Conservation (phyloP, 2,329 filamentous ascomycete genomes). For the Penicillium vulpinum region DNA sequence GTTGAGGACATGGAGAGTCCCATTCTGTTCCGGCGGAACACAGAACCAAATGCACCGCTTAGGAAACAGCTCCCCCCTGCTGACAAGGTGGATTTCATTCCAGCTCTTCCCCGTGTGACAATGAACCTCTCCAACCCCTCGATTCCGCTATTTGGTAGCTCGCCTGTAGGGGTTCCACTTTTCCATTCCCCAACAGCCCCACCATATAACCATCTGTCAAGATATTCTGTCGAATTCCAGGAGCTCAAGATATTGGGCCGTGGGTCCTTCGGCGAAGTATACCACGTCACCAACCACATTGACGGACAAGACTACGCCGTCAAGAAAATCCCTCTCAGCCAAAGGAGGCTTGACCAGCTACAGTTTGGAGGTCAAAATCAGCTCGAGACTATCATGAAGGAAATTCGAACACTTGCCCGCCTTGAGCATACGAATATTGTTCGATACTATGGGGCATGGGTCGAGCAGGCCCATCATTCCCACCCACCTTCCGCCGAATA, state of each 20-base stretch:
- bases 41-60: slow-evolving; percentile 11
- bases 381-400: slow-evolving; percentile 58
- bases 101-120: slow-evolving; percentile 26
- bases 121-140: slow-evolving; percentile 24
- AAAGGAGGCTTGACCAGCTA: slow-evolving; percentile 54
- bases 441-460: slow-evolving; percentile 65
- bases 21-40: slow-evolving; percentile 13
- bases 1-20: slow-evolving; percentile 16
- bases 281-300: slow-evolving; percentile 60
- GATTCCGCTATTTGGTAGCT: slow-evolving; percentile 30
- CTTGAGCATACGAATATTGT: slow-evolving; percentile 67
- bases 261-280: slow-evolving; percentile 67
- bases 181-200: slow-evolving; percentile 27
- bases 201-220: slow-evolving; percentile 35
- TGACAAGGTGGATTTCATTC: slow-evolving; percentile 20
- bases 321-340: slow-evolving; percentile 63
- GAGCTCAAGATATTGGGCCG: slow-evolving; percentile 60
- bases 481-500: slow-evolving; percentile 12
- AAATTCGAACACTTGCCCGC: slow-evolving; percentile 62
- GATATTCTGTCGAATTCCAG: slow-evolving; percentile 54
- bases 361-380: slow-evolving; percentile 54
- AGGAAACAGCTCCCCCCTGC: slow-evolving; percentile 19
- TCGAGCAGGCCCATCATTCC: slow-evolving; percentile 50
- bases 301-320: slow-evolving; percentile 65
- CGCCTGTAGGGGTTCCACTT: slow-evolving; percentile 34